Base-by-base conservation (phyloP, 139 green algal species). In the Micractinium sp. region DNA sequence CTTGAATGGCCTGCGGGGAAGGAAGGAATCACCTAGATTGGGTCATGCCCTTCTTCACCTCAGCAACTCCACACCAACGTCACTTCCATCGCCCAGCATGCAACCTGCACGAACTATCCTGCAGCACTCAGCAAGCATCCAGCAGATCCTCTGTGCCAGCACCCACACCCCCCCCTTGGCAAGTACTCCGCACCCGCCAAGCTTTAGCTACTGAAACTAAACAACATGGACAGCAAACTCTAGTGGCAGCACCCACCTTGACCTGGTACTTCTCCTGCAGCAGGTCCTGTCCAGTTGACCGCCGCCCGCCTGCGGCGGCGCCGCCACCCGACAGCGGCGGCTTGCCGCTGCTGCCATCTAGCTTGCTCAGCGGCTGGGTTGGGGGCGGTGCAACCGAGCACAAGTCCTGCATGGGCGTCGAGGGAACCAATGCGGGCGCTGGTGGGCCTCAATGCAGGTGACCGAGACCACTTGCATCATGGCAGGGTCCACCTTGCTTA, bases 331-430 rank as follows among this genome's bases (percentile, higher is more conserved):
- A 5, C 27, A 78, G 67, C 67, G 67, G 25, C 39, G 47, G 67
- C 83, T n/a, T 25, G 38, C 22, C 35, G 39, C 78, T 27, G 31
- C 14, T 22, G 35, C 13, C 39, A 0, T 67, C 56, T 15, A 86
- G 78, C 77, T 92, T 92, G 41, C 9, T 69, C 18, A 81, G 47
- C 18, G 89, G 89, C 77, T 92, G 89, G 0, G 78, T 89, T 27
- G 85, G 89, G 22, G 61, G 36, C 15, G 90, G 90, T 14, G 90
- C 90, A 53, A 93, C 87, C 3, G 90, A 87, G 39, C 82, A 90
- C 23, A 92, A n/a, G 69, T 92, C 89, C 80, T 92, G 60, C 67
- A 88, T 56, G 69, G 13, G 2, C 9, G 47, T 56, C 47, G 9
- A 56, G 47, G 47, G 47, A 9, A 47, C 25, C 41, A 36, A 36